A percentile compares a stretch with the other conserved stretches of the same genome.
Conservation (phyloP, 73 alveolate species). For the Paraurostyla sp. region DNA sequence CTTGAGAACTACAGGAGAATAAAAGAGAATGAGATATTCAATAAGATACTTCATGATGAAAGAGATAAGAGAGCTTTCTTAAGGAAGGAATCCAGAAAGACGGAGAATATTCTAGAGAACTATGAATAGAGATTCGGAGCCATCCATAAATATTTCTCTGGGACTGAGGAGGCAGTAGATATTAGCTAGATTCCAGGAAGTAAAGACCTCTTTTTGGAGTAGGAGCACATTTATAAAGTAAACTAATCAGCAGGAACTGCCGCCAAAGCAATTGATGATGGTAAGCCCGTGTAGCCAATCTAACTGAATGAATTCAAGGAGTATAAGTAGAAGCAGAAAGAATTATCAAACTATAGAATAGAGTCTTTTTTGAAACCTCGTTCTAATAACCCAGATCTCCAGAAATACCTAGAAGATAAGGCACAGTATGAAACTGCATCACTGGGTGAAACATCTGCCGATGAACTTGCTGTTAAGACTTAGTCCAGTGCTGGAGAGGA, state of each 20-base stretch:
- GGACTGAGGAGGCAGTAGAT: neutral
- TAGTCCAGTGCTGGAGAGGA: neutral
- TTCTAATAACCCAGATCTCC: conserved; percentile 38
- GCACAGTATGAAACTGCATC: conserved; percentile 49
- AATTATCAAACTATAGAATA: conserved; percentile 54
- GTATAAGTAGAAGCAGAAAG: conserved; percentile 38
- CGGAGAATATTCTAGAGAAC: conserved; percentile 46
- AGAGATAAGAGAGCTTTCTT: conserved; percentile 61
- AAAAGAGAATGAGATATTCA: conserved; percentile 60
- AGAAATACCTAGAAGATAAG: conserved; percentile 55
- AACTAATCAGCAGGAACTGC: neutral
- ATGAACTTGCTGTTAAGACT: conserved; percentile 29
- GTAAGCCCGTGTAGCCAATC: neutral
- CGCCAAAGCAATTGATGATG: neutral
- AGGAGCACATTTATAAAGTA: neutral
- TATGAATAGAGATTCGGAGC: conserved; percentile 45
- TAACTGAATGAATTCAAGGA: neutral
- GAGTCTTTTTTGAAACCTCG: conserved; percentile 43
- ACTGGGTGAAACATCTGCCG: conserved; percentile 46
- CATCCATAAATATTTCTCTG: conserved; percentile 9
- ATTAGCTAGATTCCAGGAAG: conserved; percentile 1
- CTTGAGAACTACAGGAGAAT: conserved; percentile 68
- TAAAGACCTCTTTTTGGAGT: neutral
- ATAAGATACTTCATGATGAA: conserved; percentile 48
- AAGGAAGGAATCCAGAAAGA: conserved; percentile 53